Evolutionary conservation across 2,329 filamentous ascomycete genomes (phyloP), one percentile per base, ranked within the genome.

Genomic region (Colletotrichum echinochloae): DNA sequence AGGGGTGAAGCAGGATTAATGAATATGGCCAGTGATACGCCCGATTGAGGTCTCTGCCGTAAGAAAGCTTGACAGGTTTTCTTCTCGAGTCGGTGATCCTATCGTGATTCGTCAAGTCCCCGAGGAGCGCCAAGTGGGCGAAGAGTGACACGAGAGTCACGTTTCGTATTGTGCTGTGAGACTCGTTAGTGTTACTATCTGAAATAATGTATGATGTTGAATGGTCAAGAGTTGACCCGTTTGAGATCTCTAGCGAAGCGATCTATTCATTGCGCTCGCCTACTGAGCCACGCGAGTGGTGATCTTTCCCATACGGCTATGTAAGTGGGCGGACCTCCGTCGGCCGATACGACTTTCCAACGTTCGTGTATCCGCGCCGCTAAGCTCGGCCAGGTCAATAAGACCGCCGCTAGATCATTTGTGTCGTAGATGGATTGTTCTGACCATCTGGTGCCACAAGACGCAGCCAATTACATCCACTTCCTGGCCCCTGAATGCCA

Each of bases 11-110:
- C 33, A 33, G 28, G 1, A 33, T 28, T 30, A 5, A 61, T 41
- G 28, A n/a, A 52, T 41, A 61, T 82, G 80, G 2, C 81, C 80
- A 0, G 72, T 78, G n/a, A 82, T 71, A 0, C 72, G 74, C 0
- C 81, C 81, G 37, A 76, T 81, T 3, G 77, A 75, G 4, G 81
- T 79, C 1, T 73, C 64, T 37, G 82, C 77, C 0, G 74, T 78
- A 1, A 76, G 48, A 49, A 72, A 75, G n/a, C 55, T 60, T 4
- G 66, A 61, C 1, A 70, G 62, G 18, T 73, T 56, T 57, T 73
- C 76, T 6, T n/a, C n/a, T 4, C 18, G 23, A 5, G 7, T 18
- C 26, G 7, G n/a, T 3, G 30, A 46, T 18, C 48, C 62, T 1
- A 8, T 26, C 9, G n/a, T n/a, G n/a, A n/a, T n/a, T n/a, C n/a